Percentiles rank a stretch among this genome's conserved stretches.
These are phyloP conservation scores for Ceratobasidium sp. DNA, from an alignment of 1,284 basidiomycete species.

Conservation along the genomic window DNA sequence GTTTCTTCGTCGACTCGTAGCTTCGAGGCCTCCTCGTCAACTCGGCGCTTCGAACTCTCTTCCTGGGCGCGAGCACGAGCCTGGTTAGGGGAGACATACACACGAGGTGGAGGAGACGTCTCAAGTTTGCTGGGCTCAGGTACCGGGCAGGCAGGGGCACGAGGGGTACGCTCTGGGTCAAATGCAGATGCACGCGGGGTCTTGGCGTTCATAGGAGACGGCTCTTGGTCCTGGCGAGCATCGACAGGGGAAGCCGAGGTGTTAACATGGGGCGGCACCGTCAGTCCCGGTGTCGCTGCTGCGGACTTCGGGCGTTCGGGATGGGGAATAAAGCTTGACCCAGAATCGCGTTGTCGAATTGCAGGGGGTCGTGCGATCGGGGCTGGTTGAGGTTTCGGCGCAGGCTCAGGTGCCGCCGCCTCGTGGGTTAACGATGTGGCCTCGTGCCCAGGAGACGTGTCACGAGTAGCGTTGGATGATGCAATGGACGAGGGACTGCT, in stretches of 20 bases:
- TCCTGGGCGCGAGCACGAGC: slow-evolving; percentile 42
- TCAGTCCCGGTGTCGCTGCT: slow-evolving; percentile 2
- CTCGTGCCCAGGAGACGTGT: slow-evolving; percentile 36
- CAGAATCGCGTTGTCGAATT: slow-evolving; percentile 25
- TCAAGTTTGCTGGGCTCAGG: slow-evolving; percentile 30
- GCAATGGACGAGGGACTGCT: slow-evolving; percentile 25
- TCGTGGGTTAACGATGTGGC: slow-evolving; percentile 26
- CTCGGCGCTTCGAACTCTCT: slow-evolving; percentile 10
- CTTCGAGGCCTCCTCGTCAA: background rate
- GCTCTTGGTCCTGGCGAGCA: slow-evolving; percentile 19
- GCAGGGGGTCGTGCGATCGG: slow-evolving; percentile 25
- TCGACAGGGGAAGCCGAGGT: slow-evolving; percentile 33
- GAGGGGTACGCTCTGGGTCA: slow-evolving; percentile 45
- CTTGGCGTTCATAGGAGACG: slow-evolving; percentile 34
- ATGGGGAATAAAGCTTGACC: background rate
- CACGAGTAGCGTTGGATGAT: slow-evolving; percentile 37
- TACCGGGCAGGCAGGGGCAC: slow-evolving; percentile 38
- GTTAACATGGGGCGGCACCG: slow-evolving; percentile 42
- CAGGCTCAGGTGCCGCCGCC: slow-evolving; percentile 24
- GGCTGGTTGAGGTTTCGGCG: slow-evolving; percentile 25
- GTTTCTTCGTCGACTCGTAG: slow-evolving; percentile 26
- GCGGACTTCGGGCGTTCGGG: slow-evolving; percentile 44
- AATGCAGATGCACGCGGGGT: slow-evolving; percentile 36
- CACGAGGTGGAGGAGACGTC: slow-evolving; percentile 17
- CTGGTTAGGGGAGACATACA: slow-evolving; percentile 38